Conservation (phyloP, 164 flowering plant genomes). For the Aristolochia fimbriata region DNA sequence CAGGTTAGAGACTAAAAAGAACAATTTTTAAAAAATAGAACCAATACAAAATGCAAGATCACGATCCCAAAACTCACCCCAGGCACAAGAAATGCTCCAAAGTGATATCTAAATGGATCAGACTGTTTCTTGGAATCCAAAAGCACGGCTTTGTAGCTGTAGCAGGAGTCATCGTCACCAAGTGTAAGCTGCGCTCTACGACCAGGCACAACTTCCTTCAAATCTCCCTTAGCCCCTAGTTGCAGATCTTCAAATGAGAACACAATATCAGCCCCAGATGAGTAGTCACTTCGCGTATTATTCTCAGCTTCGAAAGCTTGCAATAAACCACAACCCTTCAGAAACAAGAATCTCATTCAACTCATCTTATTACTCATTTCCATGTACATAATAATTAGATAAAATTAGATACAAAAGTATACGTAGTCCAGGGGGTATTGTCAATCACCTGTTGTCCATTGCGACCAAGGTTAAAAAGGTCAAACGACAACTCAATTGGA, state of each 20-base stretch:
- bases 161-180: constrained; percentile 44
- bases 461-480: constrained; percentile 29
- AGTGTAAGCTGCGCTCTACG: constrained; percentile 51
- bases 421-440: too few relatives aligned
- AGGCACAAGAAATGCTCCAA: constrained; percentile 85
- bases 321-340: constrained; percentile 53
- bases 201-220: constrained; percentile 45
- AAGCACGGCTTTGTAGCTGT: constrained; percentile 64
- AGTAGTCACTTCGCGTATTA: constrained; percentile 41
- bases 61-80: constrained; percentile 28
- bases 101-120: constrained; percentile 44
- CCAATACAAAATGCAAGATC: too few relatives aligned
- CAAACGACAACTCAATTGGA: constrained; percentile 35
- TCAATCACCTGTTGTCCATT: constrained; percentile 43
- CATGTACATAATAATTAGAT: too few relatives aligned
- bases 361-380: too few relatives aligned
- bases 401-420: too few relatives aligned
- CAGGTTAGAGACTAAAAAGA: too few relatives aligned
- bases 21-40: too few relatives aligned
- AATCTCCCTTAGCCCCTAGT: constrained; percentile 58
- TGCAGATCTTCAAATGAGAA: constrained; percentile 72
- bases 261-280: constrained; percentile 43
- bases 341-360: constrained; percentile 1
- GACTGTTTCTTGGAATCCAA: constrained; percentile 56
- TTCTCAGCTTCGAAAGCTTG: constrained; percentile 74